These are phyloP conservation scores for Elaeis oleifera DNA, from an alignment of 202 grass and related monocot genomes.

Conservation along the genomic window DNA sequence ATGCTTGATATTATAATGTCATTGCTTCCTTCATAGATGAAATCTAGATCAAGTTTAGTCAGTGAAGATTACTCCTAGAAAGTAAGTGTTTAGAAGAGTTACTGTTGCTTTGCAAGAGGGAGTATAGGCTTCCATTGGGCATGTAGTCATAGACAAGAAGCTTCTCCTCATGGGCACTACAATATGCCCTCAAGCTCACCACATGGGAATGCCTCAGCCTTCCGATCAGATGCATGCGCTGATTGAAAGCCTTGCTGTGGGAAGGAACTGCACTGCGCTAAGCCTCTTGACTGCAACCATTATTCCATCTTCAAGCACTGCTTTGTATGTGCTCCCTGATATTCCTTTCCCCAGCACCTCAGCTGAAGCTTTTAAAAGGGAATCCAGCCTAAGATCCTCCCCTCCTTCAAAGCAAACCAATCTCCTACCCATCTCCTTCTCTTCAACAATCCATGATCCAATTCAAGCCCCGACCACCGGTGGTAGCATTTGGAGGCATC, in stretches of 20 bases:
- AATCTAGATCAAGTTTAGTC: too few relatives aligned
- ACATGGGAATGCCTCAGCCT: constrained; percentile 52
- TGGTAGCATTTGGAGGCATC: background rate
- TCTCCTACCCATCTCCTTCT: constrained; percentile 30
- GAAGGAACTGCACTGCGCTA: constrained; percentile 45
- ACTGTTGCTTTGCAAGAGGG: constrained; percentile 35
- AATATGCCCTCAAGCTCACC: constrained; percentile 54
- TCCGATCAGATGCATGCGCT: constrained; percentile 50
- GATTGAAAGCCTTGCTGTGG: constrained; percentile 55
- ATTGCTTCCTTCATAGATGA: too few relatives aligned
- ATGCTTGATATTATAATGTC: too few relatives aligned
- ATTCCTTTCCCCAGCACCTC: constrained; percentile 70
- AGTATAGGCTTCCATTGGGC: constrained; percentile 53
- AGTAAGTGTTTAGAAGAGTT: background rate
- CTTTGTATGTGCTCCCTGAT: constrained; percentile 71
- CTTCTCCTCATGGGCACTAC: constrained; percentile 53
- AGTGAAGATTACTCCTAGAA: too few relatives aligned
- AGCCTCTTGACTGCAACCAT: constrained; percentile 70
- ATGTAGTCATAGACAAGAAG: constrained; percentile 67
- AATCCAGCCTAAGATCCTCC: constrained; percentile 56
- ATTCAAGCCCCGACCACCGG: background rate
- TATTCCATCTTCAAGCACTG: constrained; percentile 54
- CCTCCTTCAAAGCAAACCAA: constrained; percentile 63
- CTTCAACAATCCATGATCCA: constrained; percentile 8
- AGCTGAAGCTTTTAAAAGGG: constrained; percentile 55